Base-by-base conservation (phyloP, 106 monocot species). In the Vanilla planifolia region DNA sequence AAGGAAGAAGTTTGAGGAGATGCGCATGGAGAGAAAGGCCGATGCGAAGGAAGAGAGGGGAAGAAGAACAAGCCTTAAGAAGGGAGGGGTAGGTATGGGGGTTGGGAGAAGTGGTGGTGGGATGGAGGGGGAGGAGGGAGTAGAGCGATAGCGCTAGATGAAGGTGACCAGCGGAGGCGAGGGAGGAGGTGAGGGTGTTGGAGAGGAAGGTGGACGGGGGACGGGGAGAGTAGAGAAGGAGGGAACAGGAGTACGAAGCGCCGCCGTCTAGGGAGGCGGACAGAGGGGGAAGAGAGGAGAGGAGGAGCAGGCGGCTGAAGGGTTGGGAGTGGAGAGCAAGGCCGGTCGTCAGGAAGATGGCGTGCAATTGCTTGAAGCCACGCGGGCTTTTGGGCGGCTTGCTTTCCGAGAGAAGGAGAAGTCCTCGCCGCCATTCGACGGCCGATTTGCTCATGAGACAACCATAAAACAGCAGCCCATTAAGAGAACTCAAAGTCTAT, bases 261-360 rank as follows among this genome's bases (percentile, higher is more conserved):
- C n/a, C 1, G 28, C 30, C 53, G 32, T 0, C 32, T 37, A 28
- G 10, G 70, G 59, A 21, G 58, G 66, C 8, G 64, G 53, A n/a
- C 46, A 32, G 34, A 17, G 44, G 61, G 3, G 22, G 51, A 59
- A 37, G 30, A 33, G 43, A 43, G 47, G 40, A n/a, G 61, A 46
- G n/a, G 61, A 46, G 46, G 47, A 82, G 72, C 32, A 81, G 73
- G 43, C 61, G 77, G 57, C 61, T 65, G 41, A 82, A 58, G 0
- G 77, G 77, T 50, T 66, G 62, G 33, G 73, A 70, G 66, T 82
- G 82, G 73, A 45, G 71, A 27, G 62, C 55, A 39, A 83, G 78
- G 66, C 78, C 83, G 14, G 78, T 63, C 50, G 83, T 74, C 51
- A 78, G 30, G 67, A 78, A 48, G 17, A 67, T 70, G 55, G 69